Conservation (phyloP, 1,139 yeast species). For the Yamadazyma epiphylla region DNA sequence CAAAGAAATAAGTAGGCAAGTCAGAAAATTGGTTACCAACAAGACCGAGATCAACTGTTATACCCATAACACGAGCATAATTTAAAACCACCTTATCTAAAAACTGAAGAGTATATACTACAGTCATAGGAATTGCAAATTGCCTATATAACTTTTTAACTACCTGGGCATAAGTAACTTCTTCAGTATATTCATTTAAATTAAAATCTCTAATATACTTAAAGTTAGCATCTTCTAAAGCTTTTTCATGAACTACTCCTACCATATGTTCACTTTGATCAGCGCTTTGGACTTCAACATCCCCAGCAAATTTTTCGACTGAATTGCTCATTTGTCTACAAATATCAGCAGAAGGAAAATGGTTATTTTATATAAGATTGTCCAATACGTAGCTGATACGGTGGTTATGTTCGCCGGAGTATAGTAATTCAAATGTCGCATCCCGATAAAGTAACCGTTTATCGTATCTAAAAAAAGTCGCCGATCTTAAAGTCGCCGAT, state of each 20-base stretch:
- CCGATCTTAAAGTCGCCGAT: neutral
- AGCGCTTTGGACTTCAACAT: constrained; percentile 9
- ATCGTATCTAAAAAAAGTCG: too few relatives aligned
- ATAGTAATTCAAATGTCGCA: too few relatives aligned
- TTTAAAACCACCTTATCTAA: constrained; percentile 41
- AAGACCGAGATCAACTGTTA: constrained; percentile 20
- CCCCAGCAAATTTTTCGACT: constrained; percentile 11
- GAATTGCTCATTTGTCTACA: neutral
- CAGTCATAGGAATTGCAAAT: constrained; percentile 38
- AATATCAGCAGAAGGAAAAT: too few relatives aligned
- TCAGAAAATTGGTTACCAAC: constrained; percentile 37
- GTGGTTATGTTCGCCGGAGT: too few relatives aligned
- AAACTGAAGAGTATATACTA: constrained; percentile 37
- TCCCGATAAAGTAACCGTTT: too few relatives aligned
- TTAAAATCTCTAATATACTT: constrained; percentile 13
- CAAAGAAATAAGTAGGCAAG: constrained; percentile 38
- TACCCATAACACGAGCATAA: constrained; percentile 50
- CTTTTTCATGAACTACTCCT: constrained; percentile 3
- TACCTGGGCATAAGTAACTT: constrained; percentile 10
- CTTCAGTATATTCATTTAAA: constrained; percentile 12
- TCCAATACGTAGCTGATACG: too few relatives aligned
- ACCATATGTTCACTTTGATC: constrained; percentile 3
- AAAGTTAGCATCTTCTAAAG: constrained; percentile 12
- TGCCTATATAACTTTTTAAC: constrained; percentile 29
- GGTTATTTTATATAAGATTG: too few relatives aligned